Base-by-base conservation (phyloP, 768 basidiomycete genomes). In the Tulasnella sp. region DNA sequence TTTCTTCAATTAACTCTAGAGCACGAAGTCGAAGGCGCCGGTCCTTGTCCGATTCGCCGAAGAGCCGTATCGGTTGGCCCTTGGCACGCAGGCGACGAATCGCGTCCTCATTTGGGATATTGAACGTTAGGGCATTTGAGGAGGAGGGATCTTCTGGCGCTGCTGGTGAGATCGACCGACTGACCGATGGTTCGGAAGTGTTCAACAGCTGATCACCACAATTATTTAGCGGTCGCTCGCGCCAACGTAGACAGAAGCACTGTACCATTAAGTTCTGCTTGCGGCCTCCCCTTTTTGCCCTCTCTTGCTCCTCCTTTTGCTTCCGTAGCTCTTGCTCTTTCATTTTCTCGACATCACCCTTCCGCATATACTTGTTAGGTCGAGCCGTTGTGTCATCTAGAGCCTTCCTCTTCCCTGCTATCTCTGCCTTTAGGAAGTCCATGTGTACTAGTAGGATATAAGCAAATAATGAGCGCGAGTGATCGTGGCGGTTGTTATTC, bases 21-120 rank as follows among this genome's bases (percentile, higher is more conserved):
- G 96, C 94, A 53, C 96, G 81, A 12, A 99, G 73, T 12, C 96
- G 82, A 12, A 97, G 72, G 30, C 92, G 76, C 9, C 96, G 79
- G 25, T 97, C 96, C 73, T 92, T 91, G 74, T 99, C 96, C 0
- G 84, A 82, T 70, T 99, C 96, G 30, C 84, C 96, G 67, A 99
- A 99, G 8, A 99, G 74, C 27, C 92, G 81, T 62, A 98, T 87
- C 3, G 96, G 96, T 68, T 98, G 93, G 22, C 88, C 91, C 68
- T 96, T 94, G 24, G 80, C 75, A 48, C 96, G 84, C 12, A 99
- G 80, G 21, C 96, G 81, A 8, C 90, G 84, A 58, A 92, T 76
- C 11, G 87, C 89, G 66, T 99, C 96, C 62, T 92, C 87, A 59
- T 92, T 90, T 1, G 93, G 89, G 56, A 98, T 85, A 67, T 92